phyloP scores from a whole-genome alignment of 768 basidiomycete species.

The Boletus rubroflammeus region DNA sequence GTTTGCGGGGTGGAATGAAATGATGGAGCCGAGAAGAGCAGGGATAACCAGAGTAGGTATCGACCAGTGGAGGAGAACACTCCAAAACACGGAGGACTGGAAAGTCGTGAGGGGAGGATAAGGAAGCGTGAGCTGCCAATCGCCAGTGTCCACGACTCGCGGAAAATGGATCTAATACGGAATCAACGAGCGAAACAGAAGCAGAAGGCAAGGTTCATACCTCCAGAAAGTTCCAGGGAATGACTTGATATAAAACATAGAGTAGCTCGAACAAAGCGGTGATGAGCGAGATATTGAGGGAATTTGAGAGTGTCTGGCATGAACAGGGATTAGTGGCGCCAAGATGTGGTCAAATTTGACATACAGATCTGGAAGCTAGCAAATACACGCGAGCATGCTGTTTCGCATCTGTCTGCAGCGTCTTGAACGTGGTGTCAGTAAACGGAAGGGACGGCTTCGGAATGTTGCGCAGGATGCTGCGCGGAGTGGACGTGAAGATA shows the following conservation, averaged over 20 bases:
- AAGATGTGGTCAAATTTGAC: conserved; percentile 1
- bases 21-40: conserved; percentile 49
- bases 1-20: conserved; percentile 57
- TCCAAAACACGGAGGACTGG: conserved; percentile 47
- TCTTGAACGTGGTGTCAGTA: conserved; percentile 20
- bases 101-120: conserved; percentile 50
- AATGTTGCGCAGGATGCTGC: conserved; percentile 25
- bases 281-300: conserved; percentile 56
- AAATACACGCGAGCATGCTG: conserved; percentile 20
- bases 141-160: conserved; percentile 1
- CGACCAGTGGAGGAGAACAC: conserved; percentile 57
- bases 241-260: conserved; percentile 47
- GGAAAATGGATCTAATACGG: conserved; percentile 16
- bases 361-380: conserved; percentile 27
- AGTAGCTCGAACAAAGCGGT: conserved; percentile 53
- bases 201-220: conserved; percentile 28
- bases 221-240: conserved; percentile 50
- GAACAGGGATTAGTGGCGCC: background rate
- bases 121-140: conserved; percentile 30
- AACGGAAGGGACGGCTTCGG: conserved; percentile 19
- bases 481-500: conserved; percentile 26
- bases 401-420: conserved; percentile 17
- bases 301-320: conserved; percentile 59
- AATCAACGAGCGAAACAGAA: conserved; percentile 1
- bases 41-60: conserved; percentile 62